Evolutionary conservation across 108 stramenopile genomes (phyloP), one percentile per base, ranked within the genome.

Genomic region (Skeletonema grethae): DNA sequence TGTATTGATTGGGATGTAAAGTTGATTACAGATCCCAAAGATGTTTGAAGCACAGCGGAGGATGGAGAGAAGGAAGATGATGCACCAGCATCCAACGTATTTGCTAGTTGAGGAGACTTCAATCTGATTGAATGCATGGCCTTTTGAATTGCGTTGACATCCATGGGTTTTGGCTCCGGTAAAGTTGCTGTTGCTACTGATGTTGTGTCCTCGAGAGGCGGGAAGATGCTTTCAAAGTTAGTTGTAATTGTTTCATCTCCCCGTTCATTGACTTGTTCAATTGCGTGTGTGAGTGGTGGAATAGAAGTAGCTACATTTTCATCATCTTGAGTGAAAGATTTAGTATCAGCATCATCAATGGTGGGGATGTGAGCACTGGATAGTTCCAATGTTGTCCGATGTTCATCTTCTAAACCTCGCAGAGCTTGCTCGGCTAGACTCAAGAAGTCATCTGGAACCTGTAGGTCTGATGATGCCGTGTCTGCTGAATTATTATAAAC

Each of bases 121-220:
- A 67, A 38, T 16, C 82, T 63, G 16, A 83, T 83, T 20, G 77
- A 73, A 39, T 69, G 50, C 82, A 83, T 69, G 29, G 77, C 77
- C 50, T 59, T 61, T 63, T 70, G 61, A 22, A 83, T 67, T 24
- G 77, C 77, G 15, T 69, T 34, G 12, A 69, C 29, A 59, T 83
- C 67, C 48, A 73, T 18, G 46, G 57, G 35, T 43, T 45, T 68
- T 41, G 59, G 7, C 29, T 43, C 57, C 41, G 18, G 3, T 45
- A 32, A 34, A 15, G 18, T 61, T 65, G 28, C 36, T 63, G 43
- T 45, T 70, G 56, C 45, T 55, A 28, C 48, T 3, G 39, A 11
- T 20, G 41, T 32, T 29, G 7, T 16, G 15, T 53, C 50, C 22
- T 53, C 50, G 1, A 53, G 20, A 53, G 50, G 50, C n/a, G 50